Conservation (phyloP, 495 filamentous ascomycete species). For the Penicillium tannophilum region DNA sequence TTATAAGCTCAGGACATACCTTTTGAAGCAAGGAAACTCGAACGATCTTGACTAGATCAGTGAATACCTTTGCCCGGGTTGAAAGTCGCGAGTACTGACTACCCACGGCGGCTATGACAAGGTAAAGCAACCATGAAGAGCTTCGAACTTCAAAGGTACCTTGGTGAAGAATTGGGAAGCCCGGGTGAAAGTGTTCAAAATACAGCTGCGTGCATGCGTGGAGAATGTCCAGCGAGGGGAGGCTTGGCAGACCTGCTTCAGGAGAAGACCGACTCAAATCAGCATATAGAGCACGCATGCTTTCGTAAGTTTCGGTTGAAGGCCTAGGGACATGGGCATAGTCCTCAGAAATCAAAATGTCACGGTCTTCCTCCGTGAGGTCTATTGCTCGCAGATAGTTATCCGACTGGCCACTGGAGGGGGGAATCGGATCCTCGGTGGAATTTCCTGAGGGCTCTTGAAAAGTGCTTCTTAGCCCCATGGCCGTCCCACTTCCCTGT, state of each 20-base stretch:
- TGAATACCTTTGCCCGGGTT: neutral
- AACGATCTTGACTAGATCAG: neutral
- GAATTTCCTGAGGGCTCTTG: neutral
- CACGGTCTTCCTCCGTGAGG: neutral
- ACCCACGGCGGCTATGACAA: neutral
- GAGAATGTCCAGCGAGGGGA: neutral
- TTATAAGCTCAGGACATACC: neutral
- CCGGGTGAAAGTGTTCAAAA: neutral
- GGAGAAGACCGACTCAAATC: neutral
- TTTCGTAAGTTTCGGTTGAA: neutral
- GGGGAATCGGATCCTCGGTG: neutral
- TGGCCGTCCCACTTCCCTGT: neutral
- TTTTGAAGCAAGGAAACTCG: neutral
- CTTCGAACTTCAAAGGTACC: neutral
- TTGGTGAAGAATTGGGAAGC: neutral
- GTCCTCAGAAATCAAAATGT: neutral
- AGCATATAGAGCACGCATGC: neutral
- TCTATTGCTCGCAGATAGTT: neutral
- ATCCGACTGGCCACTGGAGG: neutral
- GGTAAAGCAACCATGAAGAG: neutral
- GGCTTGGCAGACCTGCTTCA: neutral
- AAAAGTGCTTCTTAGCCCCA: neutral
- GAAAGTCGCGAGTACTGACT: neutral
- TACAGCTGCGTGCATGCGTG: neutral
- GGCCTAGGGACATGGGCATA: neutral